Percentiles rank a stretch among this genome's conserved stretches.
phyloP scores from a whole-genome alignment of 108 stramenopile genomes.

The Conticribra weissflogii region DNA sequence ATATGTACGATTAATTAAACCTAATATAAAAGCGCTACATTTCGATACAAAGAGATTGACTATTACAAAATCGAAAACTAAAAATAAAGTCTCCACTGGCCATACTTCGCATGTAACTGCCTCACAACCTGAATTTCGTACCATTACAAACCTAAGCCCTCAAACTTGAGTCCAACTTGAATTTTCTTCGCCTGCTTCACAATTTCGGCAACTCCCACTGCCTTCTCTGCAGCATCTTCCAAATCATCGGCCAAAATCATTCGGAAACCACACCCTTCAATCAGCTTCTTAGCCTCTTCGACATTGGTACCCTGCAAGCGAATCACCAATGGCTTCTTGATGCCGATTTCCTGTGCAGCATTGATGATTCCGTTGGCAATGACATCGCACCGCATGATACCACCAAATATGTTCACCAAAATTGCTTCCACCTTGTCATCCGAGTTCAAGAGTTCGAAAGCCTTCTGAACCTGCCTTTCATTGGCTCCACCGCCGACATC shows the following conservation, averaged over 20 bases:
- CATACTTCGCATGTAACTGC: too few species aligned
- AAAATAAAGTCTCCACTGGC: too few species aligned
- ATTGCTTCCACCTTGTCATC: slow-evolving; percentile 72
- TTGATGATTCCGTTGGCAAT: slow-evolving; percentile 81
- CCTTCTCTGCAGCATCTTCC: slow-evolving; percentile 89
- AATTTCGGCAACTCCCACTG: slow-evolving; percentile 82
- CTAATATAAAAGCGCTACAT: too few species aligned
- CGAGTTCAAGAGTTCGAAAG: slow-evolving; percentile 58
- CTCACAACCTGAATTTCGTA: not conserved
- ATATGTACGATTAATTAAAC: too few species aligned
- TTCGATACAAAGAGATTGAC: too few species aligned
- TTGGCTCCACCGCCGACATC: slow-evolving; percentile 78
- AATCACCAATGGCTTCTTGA: slow-evolving; percentile 83
- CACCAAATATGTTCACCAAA: slow-evolving; percentile 89
- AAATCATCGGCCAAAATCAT: slow-evolving; percentile 84
- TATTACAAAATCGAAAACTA: too few species aligned
- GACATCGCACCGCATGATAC: slow-evolving; percentile 85
- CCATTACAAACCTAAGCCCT: slow-evolving; percentile 56
- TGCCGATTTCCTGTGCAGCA: slow-evolving; percentile 71
- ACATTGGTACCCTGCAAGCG: slow-evolving; percentile 85
- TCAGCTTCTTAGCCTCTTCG: slow-evolving; percentile 64
- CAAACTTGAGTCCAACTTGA: slow-evolving; percentile 73
- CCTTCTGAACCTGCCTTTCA: slow-evolving; percentile 55
- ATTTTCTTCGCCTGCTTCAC: slow-evolving; percentile 74
- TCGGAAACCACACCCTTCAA: slow-evolving; percentile 67